Evolutionary conservation across 768 basidiomycete genomes (phyloP), one percentile per base, ranked within the genome.

Genomic region (Lentinus tigrinus): DNA sequence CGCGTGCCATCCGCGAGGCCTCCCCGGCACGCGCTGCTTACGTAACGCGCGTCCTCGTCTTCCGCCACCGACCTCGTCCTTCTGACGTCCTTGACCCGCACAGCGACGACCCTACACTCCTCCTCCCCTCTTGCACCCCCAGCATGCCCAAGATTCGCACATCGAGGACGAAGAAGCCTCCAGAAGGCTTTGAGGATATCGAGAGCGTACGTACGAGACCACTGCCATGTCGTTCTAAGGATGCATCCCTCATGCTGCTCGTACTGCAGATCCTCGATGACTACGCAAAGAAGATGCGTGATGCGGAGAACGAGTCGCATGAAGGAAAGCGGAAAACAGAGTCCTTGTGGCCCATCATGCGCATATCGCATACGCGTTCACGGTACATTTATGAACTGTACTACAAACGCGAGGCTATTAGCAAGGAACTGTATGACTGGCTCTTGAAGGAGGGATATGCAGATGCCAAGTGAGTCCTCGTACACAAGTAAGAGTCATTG

Each of bases 211-310:
- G 85, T 43, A 17, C 27, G 13, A 4, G 6, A 23, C 21, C 2
- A 44, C 14, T 14, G 21, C 51, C 37, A 31, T 28, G 43, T 42
- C 19, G 31, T 14, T 57, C 36, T 17, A 21, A 36, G 23, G 24
- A 4, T 14, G 21, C 21, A 46, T 23, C 10, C 23, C 21, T 23
- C 21, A 24, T 24, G 21, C 31, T 31, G 31, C 31, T 24, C 43
- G 39, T 13, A 14, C 19, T 61, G 61, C 58, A 96, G 90, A 88
- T 98, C 65, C 88, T 98, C 64, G 97, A 98, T 65, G 97, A 98
- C 75, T 99, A 98, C 72, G 91, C 93, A 43, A 93, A 94, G 79
- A 98, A 97, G 79, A 99, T 99, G 97, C 81, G 97, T 54, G 97
- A 99, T 74, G 97, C 92, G 1, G 97, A 99, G 80, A 97, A 95